Conservation (phyloP, 176 grass and related monocot genomes). For the Oryza meyeriana region DNA sequence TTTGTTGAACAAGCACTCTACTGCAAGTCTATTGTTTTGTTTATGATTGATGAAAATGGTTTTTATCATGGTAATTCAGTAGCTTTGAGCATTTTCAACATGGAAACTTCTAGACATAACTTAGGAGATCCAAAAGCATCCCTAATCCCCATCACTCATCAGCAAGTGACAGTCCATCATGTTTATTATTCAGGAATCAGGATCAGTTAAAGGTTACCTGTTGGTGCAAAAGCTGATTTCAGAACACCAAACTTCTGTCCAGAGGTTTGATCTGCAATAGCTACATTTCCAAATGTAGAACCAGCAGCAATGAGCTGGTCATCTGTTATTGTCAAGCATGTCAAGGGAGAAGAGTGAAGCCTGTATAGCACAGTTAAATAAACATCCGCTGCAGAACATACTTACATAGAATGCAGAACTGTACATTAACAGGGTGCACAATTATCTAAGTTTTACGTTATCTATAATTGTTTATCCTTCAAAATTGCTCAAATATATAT, state of each 20-base stretch:
- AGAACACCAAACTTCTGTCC: constrained; percentile 72
- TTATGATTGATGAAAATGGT: neutral
- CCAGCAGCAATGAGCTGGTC: constrained; percentile 83
- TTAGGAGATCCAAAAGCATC: constrained; percentile 4
- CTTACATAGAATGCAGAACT: neutral
- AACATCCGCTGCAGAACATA: neutral
- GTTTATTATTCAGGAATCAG: neutral
- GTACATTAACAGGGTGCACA: neutral
- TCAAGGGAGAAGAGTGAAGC: constrained; percentile 77
- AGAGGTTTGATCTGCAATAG: constrained; percentile 81
- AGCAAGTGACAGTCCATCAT: neutral
- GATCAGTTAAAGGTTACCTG: constrained; percentile 47
- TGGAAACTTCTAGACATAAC: neutral
- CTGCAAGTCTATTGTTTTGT: neutral
- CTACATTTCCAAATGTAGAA: constrained; percentile 82
- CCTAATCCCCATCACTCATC: neutral
- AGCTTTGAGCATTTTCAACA: neutral
- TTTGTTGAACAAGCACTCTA: neutral
- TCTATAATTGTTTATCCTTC: neutral
- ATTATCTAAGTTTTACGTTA: neutral
- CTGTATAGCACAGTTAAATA: constrained; percentile 43
- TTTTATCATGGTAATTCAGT: neutral
- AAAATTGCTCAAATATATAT: neutral
- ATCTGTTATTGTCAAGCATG: constrained; percentile 74
- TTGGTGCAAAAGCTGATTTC: constrained; percentile 70